Conservation (phyloP, 1,284 basidiomycete genomes). For the Cystobasidium slooffiae region DNA sequence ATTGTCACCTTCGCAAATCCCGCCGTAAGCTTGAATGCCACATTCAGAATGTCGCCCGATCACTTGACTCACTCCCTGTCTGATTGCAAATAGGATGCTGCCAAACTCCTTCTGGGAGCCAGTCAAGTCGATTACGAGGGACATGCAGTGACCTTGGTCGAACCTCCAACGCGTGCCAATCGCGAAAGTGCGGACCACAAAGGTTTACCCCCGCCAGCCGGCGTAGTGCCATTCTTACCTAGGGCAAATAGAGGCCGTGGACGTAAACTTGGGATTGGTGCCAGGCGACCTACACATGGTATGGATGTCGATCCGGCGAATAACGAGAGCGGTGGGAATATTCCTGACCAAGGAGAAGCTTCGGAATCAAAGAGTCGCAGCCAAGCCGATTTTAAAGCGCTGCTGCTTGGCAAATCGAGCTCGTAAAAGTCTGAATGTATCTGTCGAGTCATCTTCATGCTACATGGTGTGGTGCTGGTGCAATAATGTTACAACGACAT, state of each 20-base stretch:
- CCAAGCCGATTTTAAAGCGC: constrained; percentile 37
- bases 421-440: background rate
- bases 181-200: background rate
- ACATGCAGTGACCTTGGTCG: background rate
- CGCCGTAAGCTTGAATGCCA: constrained; percentile 64
- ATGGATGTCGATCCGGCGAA: background rate
- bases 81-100: constrained; percentile 20
- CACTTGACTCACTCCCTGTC: background rate
- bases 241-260: constrained; percentile 31
- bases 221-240: constrained; percentile 22
- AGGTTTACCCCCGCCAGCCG: background rate
- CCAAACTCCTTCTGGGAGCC: constrained; percentile 7
- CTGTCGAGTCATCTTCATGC: background rate
- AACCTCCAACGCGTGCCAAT: background rate
- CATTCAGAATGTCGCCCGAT: background rate
- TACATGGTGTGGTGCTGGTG: background rate
- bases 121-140: constrained; percentile 19
- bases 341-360: background rate
- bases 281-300: background rate
- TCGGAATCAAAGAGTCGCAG: constrained; percentile 5
- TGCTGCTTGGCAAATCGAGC: constrained; percentile 7
- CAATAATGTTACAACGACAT: background rate
- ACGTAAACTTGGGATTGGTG: constrained; percentile 28
- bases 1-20: constrained; percentile 73
- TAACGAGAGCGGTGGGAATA: background rate